Base-by-base conservation (phyloP, 345 rosid genomes). In the Luvunga scandens region DNA sequence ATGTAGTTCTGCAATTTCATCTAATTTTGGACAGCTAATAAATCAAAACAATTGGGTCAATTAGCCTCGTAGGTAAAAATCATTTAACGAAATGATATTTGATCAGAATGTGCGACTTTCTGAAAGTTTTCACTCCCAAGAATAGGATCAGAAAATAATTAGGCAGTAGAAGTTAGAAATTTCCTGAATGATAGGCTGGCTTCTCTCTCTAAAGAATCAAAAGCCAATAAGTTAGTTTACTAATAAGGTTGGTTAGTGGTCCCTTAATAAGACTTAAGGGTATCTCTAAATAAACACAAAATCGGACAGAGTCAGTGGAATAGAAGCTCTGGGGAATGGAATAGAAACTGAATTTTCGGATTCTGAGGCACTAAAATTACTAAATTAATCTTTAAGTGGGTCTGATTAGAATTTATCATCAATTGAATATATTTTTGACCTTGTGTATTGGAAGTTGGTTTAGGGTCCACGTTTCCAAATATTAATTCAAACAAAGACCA, bases 311-410 rank as follows among this genome's bases (percentile, higher is more conserved):
- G 76, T 85, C 92, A 88, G 93, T 91, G 92, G 96, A 93, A 93
- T 93, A 93, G 98, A 93, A 93, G 92, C 91, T 87, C 86, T 75
- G 89, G 84, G 80, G 93, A 94, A 94, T 94, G 96, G 98, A 94
- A 94, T 92, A 91, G 98, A 94, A 94, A 81, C 94, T 69, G 94
- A 73, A 84, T 78, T 83, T 87, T 84, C 78, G 79, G 86, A 89
- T 78, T 89, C 88, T 80, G 89, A 87, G 88, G 71, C 72, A 68
- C 56, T 31, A 68, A 79, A 59, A 42, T 73, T 79, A 69, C 33
- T 85, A 81, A 69, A 69, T 63, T 82, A 85, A 85, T 86, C 83
- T 73, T 45, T 45, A 45, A 55, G 57, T 28, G 73, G 61, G 64
- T 79, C 73, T 63, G 57, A 73, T 62, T 76, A 71, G 76, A 81